A percentile compares a stretch with the other conserved stretches of the same genome.
Conservation (phyloP, 441 rosid genomes). For the Pelargonium citronellum region DNA sequence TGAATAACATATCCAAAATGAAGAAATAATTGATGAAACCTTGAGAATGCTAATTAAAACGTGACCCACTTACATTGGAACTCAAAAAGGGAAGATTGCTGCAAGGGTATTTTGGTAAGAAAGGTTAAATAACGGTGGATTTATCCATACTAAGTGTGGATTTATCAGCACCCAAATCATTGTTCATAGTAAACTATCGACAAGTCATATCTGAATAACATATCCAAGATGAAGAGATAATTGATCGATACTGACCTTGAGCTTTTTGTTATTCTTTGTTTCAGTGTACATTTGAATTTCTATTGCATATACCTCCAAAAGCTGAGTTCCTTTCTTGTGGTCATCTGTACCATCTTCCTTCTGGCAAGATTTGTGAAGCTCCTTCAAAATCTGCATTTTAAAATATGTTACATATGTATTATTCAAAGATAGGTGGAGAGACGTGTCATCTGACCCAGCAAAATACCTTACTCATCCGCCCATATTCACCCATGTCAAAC, state of each 20-base stretch:
- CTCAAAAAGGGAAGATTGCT: too few species aligned
- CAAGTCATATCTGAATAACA: background rate
- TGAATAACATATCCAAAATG: background rate
- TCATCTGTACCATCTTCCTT: constrained; percentile 97
- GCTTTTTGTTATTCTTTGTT: constrained; percentile 97
- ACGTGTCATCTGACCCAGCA: background rate
- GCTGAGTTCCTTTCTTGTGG: constrained; percentile 99
- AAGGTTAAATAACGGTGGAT: too few species aligned
- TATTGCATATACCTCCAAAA: constrained; percentile 93
- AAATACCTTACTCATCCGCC: constrained; percentile 87
- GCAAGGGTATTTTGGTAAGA: too few species aligned
- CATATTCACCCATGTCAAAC: constrained; percentile 97
- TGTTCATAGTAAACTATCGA: background rate
- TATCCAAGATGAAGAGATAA: constrained; percentile 4
- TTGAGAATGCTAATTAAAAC: too few species aligned
- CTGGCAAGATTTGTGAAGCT: constrained; percentile 94
- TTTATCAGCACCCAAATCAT: too few species aligned
- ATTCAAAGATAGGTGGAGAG: background rate
- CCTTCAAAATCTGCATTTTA: constrained; percentile 65
- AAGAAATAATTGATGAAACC: background rate
- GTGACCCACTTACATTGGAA: too few species aligned
- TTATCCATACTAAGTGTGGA: too few species aligned
- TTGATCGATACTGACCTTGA: constrained; percentile 48
- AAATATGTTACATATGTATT: background rate
- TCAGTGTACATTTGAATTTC: constrained; percentile 98